A percentile compares a stretch with the other conserved stretches of the same genome.
Conservation (phyloP, 1,139 yeast genomes). For the Citeromyces hawaiiensis region DNA sequence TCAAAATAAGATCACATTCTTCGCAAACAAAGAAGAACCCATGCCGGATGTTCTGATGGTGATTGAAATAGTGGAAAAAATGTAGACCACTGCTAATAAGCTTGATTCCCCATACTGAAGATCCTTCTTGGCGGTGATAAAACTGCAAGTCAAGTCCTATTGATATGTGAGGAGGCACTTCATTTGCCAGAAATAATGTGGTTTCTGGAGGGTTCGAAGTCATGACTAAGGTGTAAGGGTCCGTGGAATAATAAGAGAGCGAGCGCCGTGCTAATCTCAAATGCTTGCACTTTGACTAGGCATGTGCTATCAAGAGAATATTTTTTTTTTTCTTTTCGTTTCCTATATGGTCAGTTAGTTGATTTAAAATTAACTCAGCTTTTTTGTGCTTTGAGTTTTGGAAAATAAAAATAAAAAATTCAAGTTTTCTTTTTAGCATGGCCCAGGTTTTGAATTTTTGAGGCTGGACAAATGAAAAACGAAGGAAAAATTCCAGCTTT, state of each 20-base stretch:
- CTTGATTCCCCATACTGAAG: slow-evolving; percentile 6
- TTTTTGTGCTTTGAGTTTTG: no score
- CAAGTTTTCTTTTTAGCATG: no score
- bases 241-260: no score
- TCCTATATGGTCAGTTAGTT: slow-evolving; percentile 2
- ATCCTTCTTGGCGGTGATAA: slow-evolving; percentile 4
- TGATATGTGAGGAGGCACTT: slow-evolving; percentile 6
- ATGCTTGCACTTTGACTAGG: no score
- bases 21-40: slow-evolving; percentile 8
- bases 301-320: no score
- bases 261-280: no score
- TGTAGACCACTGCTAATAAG: slow-evolving; percentile 11
- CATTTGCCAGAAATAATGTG: slow-evolving; percentile 7
- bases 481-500: no score
- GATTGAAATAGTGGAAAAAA: slow-evolving; percentile 11
- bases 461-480: no score
- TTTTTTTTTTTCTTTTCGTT: background rate
- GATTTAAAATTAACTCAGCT: no score
- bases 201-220: slow-evolving; percentile 1
- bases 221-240: background rate
- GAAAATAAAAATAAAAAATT: slow-evolving; percentile 2
- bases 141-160: slow-evolving; percentile 12
- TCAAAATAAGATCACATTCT: slow-evolving; percentile 6
- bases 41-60: slow-evolving; percentile 7
- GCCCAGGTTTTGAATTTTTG: no score